Evolutionary conservation across 495 filamentous ascomycete species (phyloP), one percentile per base, ranked within the genome.

Genomic region (Xylaria scruposa): DNA sequence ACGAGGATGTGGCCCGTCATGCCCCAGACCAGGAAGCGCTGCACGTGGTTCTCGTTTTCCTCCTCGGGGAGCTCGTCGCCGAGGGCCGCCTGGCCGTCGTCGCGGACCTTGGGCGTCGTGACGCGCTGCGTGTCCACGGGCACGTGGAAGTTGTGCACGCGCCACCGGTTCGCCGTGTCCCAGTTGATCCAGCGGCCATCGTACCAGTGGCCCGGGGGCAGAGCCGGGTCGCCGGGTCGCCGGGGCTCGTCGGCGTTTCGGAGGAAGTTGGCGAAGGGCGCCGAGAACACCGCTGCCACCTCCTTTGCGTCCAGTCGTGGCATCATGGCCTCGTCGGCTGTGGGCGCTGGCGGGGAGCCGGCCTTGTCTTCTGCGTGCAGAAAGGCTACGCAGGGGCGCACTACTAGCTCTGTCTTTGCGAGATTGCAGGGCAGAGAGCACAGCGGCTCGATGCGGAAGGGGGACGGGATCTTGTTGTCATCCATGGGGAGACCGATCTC

Each of bases 1-100:
- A 97, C 92, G 49, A 97, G 75, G 38, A 97, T 95, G 49, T 93
- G 83, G 9, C 93, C 94, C 59, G 95, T 98, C 93, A 97, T 95
- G 24, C 94, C 94, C 85, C 93, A 97, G 8, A 98, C 93, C 26
- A 91, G 88, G 78, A 94, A 95, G 21, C 90, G 84, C 59, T 83
- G 84, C 10, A 87, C 71, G 21, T 83, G 78, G 26, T 84, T 81
- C 76, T 86, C 82, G 19, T 56, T 38, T 29, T 81, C 81, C n/a
- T 75, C 75, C 0, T 74, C 77, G 1, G 65, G 76, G 1, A 63
- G 67, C 21, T 80, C 65, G 24, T 80, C 80, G 2, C 75, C 76
- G 13, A 80, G 70, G 17, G 78, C 76, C 0, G 74, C 79, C 53
- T 79, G 75, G 21, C 76, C 78, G 56, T 73, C 78, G 12, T 76